Evolutionary conservation across 331 rosid species (phyloP).

Genomic region (Spiraea crenata): DNA sequence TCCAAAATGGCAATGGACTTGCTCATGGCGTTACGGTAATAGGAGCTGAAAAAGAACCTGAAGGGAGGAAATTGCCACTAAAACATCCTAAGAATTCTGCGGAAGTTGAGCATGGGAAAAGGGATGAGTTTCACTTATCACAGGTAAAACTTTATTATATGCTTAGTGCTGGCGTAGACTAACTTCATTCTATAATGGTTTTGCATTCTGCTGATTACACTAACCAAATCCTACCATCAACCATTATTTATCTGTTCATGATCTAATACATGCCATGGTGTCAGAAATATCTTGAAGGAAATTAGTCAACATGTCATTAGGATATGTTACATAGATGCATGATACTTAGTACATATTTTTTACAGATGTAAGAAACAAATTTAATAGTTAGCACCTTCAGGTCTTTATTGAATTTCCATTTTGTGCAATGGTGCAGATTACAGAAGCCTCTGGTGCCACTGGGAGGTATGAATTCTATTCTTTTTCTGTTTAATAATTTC

Average conservation of each 20-base stretch:
- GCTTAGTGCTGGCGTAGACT: not conserved
- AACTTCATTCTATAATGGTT: not conserved
- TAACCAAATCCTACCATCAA: not conserved
- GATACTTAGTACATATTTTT: not conserved
- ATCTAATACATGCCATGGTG: too few species aligned
- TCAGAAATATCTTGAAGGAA: not conserved
- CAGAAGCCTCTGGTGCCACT: conserved; percentile 30
- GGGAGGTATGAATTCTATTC: conserved; percentile 39
- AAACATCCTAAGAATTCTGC: conserved; percentile 15
- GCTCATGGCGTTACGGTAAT: conserved; percentile 25
- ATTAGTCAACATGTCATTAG: not conserved
- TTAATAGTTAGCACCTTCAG: not conserved
- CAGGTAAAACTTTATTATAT: conserved; percentile 23
- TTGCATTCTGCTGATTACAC: not conserved
- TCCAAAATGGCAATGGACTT: conserved; percentile 36
- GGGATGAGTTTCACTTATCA: conserved; percentile 16
- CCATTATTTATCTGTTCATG: not conserved
- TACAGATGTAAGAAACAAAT: not conserved
- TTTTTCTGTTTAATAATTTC: not conserved
- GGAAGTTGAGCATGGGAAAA: conserved; percentile 30
- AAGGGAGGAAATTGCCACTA: conserved; percentile 22
- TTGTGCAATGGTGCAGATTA: conserved; percentile 37
- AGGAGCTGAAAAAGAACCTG: conserved; percentile 29
- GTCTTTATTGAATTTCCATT: not conserved
- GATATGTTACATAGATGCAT: conserved; percentile 1